Conservation (phyloP, 129 eudicot species). For the Tagetes erecta region DNA sequence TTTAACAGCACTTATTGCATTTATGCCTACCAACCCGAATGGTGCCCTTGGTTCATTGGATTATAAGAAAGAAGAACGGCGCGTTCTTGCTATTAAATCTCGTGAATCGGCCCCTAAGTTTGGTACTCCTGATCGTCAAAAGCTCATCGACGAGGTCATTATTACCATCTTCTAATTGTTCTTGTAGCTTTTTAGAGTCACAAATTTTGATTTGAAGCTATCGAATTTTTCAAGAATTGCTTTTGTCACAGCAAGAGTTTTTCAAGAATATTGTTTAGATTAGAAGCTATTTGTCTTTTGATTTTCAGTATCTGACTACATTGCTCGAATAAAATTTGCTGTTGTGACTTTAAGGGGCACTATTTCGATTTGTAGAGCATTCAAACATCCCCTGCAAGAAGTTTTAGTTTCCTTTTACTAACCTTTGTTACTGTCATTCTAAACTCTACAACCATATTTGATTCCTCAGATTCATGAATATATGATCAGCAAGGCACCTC, state of each 20-base stretch:
- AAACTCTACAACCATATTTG: slow-evolving; percentile 9
- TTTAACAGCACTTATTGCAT: slow-evolving; percentile 85
- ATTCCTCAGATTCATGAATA: slow-evolving; percentile 73
- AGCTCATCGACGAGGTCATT: slow-evolving; percentile 85
- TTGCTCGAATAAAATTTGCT: background rate
- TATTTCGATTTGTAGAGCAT: background rate
- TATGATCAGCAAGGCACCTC: slow-evolving; percentile 86
- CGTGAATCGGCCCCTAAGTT: slow-evolving; percentile 76
- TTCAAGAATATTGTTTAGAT: background rate
- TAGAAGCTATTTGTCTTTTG: background rate
- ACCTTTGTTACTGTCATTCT: background rate
- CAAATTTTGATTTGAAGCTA: background rate
- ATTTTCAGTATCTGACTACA: background rate
- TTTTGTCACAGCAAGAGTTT: background rate
- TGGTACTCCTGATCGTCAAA: slow-evolving; percentile 92
- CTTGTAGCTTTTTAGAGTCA: background rate
- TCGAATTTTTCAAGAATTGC: background rate
- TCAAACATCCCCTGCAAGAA: background rate
- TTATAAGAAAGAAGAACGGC: slow-evolving; percentile 89
- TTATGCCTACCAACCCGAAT: slow-evolving; percentile 97
- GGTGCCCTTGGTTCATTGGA: slow-evolving; percentile 95
- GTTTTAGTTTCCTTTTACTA: background rate
- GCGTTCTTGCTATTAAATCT: slow-evolving; percentile 76
- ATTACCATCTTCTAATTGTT: background rate
- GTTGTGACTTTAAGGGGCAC: background rate